Evolutionary conservation across 1,284 basidiomycete species (phyloP).

Genomic region (Ceratobasidium papillatum): DNA sequence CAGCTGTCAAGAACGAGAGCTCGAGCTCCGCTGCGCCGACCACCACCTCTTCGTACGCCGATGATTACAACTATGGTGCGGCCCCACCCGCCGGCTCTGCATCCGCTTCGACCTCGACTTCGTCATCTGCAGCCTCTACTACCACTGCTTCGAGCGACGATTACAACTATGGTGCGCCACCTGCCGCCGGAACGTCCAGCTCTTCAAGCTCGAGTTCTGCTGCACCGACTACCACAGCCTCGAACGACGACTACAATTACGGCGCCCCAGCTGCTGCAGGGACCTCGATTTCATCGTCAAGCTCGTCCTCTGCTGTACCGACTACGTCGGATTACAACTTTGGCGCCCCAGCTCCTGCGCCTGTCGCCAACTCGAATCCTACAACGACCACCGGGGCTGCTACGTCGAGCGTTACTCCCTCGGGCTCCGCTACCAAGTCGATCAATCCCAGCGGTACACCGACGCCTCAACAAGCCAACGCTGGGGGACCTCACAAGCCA

Average conservation of each 20-base stretch:
- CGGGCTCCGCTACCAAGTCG: neutral
- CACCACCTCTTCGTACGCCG: neutral
- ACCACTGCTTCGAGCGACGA: neutral
- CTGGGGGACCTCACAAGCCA: neutral
- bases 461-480: neutral
- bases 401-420: neutral
- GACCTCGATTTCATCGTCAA: neutral
- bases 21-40: neutral
- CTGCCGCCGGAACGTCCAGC: neutral
- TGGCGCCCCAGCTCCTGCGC: neutral
- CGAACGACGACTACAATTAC: neutral
- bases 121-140: neutral
- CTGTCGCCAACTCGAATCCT: neutral
- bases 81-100: neutral
- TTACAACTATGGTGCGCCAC: constrained; percentile 4
- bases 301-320: neutral
- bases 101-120: neutral
- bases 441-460: neutral
- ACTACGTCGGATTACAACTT: neutral
- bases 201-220: neutral
- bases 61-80: constrained; percentile 4
- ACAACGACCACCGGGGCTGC: neutral
- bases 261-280: constrained; percentile 8
- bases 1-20: neutral
- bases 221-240: neutral